Evolutionary conservation across 345 rosid genomes (phyloP), one percentile per base, ranked within the genome.

Genomic region (Brassica cretica): DNA sequence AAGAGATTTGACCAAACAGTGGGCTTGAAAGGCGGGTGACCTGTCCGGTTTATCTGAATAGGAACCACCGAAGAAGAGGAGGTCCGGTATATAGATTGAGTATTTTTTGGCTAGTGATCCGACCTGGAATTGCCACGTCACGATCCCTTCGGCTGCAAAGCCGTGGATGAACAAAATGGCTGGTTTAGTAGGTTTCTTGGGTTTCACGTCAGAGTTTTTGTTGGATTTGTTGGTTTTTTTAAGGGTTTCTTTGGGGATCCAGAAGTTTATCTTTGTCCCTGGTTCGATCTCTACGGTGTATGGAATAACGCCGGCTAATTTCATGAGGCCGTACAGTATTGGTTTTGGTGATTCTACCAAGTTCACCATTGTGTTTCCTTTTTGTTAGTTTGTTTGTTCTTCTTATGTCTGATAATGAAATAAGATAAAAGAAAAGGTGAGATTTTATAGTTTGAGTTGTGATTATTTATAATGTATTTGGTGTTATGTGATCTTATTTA

Each of bases 11-110:
- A 83, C 88, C 85, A 94, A 27, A 73, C 88, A 84, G 15, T 94
- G 88, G 4, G 93, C 98, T 77, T 94, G 97, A 73, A 94, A 91
- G 21, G 80, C 60, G 1, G 97, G 93, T 4, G 98, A 90, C 27
- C 97, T 80, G 70, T 92, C 92, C 0, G 86, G 30, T 37, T 82
- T 85, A 56, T 56, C 62, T 56, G 62, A 56, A 21, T 56, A 56
- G 27, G 62, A 56, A 1, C 62, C 62, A 56, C 62, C 27, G 27
- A 56, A 56, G 62, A 56, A 56, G 62, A 56, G 62, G 29, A 56
- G 62, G 62, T 56, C 62, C 27, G 62, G 62, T 56, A 56, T 18
- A 19, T 56, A 56, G 11, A 56, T 16, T 19, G 62, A 56, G 27
- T 56, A 56, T 21, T 56, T 56, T 10, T 56, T 56, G 62, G 62